phyloP scores from a whole-genome alignment of 1,284 basidiomycete genomes.

The Apiotrichum sp. region DNA sequence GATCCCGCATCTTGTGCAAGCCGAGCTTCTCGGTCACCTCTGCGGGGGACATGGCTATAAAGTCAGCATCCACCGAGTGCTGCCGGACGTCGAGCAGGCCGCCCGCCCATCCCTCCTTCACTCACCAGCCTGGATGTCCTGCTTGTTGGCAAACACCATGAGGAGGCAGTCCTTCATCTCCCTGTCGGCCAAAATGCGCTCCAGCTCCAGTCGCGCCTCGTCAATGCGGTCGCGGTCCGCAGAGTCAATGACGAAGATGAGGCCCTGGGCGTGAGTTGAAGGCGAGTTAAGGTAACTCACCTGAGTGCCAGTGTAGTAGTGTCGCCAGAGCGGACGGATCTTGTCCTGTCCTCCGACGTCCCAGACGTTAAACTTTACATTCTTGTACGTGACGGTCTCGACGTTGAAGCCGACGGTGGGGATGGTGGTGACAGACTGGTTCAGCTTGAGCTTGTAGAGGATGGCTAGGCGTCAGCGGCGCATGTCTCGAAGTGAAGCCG shows the following conservation, averaged over 20 bases:
- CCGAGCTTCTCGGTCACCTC: slow-evolving; percentile 98
- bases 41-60: slow-evolving; percentile 89
- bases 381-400: slow-evolving; percentile 99
- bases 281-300: slow-evolving; percentile 18
- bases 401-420: slow-evolving; percentile 95
- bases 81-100: no score
- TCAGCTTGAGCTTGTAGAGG: slow-evolving; percentile 98
- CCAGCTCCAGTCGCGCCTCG: slow-evolving; percentile 92
- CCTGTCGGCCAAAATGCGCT: slow-evolving; percentile 91
- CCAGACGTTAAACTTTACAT: slow-evolving; percentile 99
- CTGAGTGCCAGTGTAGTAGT: slow-evolving; percentile 70
- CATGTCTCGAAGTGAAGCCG: no score
- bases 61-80: background rate
- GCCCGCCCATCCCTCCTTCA: slow-evolving; percentile 8
- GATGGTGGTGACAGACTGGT: slow-evolving; percentile 97
- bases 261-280: slow-evolving; percentile 46
- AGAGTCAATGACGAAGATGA: slow-evolving; percentile 61
- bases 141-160: slow-evolving; percentile 99
- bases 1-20: slow-evolving; percentile 88
- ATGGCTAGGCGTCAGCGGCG: slow-evolving; percentile 56
- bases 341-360: slow-evolving; percentile 99
- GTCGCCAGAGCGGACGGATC: slow-evolving; percentile 96
- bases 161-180: slow-evolving; percentile 98
- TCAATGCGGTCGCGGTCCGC: slow-evolving; percentile 91
- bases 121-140: slow-evolving; percentile 93